phyloP scores from a whole-genome alignment of 805 yeast genomes.

The Yarrowia alimentaria region DNA sequence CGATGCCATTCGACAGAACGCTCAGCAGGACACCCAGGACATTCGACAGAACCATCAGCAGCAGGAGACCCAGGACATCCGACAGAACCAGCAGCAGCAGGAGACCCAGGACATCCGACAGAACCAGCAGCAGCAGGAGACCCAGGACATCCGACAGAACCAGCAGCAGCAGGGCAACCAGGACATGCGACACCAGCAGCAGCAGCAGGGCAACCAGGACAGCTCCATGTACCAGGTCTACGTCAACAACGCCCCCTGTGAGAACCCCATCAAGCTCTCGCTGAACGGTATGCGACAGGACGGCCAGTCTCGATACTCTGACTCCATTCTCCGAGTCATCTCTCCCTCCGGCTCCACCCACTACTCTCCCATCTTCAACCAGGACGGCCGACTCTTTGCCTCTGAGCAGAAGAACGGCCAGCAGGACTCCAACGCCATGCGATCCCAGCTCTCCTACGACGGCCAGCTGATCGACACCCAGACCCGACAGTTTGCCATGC shows the following conservation, averaged over 20 bases:
- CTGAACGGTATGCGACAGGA: slow-evolving; percentile 14
- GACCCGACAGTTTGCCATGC: slow-evolving; percentile 13
- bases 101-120: slow-evolving; percentile 10
- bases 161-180: slow-evolving; percentile 3
- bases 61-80: slow-evolving; percentile 25
- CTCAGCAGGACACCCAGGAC: slow-evolving; percentile 9
- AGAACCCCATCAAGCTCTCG: slow-evolving; percentile 16
- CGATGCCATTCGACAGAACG: slow-evolving; percentile 13
- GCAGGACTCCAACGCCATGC: slow-evolving; percentile 6
- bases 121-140: slow-evolving; percentile 4
- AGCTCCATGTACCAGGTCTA: slow-evolving; percentile 8
- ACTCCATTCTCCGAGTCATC: slow-evolving; percentile 4
- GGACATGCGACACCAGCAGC: background rate
- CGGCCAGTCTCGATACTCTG: slow-evolving; percentile 7
- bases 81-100: no score
- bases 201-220: background rate
- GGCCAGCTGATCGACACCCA: slow-evolving; percentile 11
- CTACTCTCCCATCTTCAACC: slow-evolving; percentile 11
- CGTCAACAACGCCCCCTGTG: slow-evolving; percentile 11
- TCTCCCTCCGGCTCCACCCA: slow-evolving; percentile 7
- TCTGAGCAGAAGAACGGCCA: slow-evolving; percentile 10
- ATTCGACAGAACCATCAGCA: slow-evolving; percentile 22
- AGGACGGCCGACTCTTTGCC: slow-evolving; percentile 11
- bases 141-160: background rate
- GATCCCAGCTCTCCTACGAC: slow-evolving; percentile 11